Base-by-base conservation (phyloP, 2,329 filamentous ascomycete species). In the Ceratocystiopsis minuta region DNA sequence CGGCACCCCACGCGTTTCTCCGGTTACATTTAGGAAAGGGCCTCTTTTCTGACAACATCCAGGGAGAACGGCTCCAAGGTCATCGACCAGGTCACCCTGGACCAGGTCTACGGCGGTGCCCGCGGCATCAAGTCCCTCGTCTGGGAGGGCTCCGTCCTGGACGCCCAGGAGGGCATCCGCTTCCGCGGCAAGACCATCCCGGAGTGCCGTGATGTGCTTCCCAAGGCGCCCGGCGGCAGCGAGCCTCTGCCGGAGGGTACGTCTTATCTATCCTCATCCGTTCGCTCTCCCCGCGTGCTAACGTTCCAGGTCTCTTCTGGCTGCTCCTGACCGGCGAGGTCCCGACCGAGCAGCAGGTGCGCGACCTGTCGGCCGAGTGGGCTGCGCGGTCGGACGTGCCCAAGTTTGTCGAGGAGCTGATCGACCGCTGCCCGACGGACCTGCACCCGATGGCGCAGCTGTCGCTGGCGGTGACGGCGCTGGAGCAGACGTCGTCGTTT, bases 371-470 rank as follows among this genome's bases (percentile, higher is more conserved):
- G 53, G 88, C 90, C 49, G 90, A 98, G 68, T 96, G 88, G 90
- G 90, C 90, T 61, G 90, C 90, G 60, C 87, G 90, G 58, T 86
- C 90, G 66, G 85, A 92, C 58, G 70, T 98, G 53, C 90, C 90
- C 68, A 93, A 93, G 71, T 96, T 93, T 68, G 76, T 98, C 59
- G 87, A 94, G 73, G 90, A 98, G 72, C 81, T 98, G 62, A 94
- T 98, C 68, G 90, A 98, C 78, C 86, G 90, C 72, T 96, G 88
- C 82, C 90, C 90, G 55, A 90, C 74, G 69, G 86, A 93, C 65
- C 84, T 98, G 54, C 90, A 98, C 78, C 90, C 90, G 63, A 98
- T 98, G 90, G 88, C 90, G 49, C 90, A 98, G 71, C 92, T 98
- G 75, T 96, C 90, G 46, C 72, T 98, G 57, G 90, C 90, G 57